A percentile compares a stretch with the other conserved stretches of the same genome.
These are phyloP conservation scores for Macrophomina pseudophaseolina DNA, from an alignment of 2,329 filamentous ascomycete genomes.

Conservation along the genomic window DNA sequence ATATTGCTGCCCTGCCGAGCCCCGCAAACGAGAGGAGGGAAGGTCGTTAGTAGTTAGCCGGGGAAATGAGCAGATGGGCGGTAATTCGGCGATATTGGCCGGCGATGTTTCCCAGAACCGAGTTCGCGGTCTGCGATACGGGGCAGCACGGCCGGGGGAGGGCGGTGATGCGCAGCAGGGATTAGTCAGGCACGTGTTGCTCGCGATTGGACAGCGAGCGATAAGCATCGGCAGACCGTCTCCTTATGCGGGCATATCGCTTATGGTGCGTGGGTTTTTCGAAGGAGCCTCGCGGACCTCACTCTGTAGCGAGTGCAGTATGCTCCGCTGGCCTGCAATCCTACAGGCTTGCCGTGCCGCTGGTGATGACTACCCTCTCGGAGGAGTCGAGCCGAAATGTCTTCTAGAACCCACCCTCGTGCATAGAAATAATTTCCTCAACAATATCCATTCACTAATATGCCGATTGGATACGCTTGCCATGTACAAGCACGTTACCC, in stretches of 20 bases:
- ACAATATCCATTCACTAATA: background rate
- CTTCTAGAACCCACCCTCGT: background rate
- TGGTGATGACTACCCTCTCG: background rate
- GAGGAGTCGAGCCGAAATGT: background rate
- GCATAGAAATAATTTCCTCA: background rate
- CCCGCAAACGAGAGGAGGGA: background rate
- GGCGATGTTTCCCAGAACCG: background rate
- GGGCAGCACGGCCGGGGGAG: background rate
- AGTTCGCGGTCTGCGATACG: conserved; percentile 1
- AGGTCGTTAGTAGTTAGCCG: background rate
- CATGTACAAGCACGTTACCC: background rate
- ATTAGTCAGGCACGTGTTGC: conserved; percentile 20
- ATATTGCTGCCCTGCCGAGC: background rate
- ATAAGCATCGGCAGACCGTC: background rate
- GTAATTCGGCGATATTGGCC: conserved; percentile 15
- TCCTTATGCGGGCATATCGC: background rate
- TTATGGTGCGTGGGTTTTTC: background rate
- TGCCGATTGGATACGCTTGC: background rate
- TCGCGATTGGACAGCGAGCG: conserved; percentile 14
- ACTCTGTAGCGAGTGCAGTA: background rate
- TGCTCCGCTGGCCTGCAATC: background rate
- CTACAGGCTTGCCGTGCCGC: background rate
- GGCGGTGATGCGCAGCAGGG: conserved; percentile 23
- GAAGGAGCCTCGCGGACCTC: background rate
- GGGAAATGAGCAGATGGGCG: conserved; percentile 6